Evolutionary conservation across 768 basidiomycete genomes (phyloP), one percentile per base, ranked within the genome.

Genomic region (Kwoniella sp.): DNA sequence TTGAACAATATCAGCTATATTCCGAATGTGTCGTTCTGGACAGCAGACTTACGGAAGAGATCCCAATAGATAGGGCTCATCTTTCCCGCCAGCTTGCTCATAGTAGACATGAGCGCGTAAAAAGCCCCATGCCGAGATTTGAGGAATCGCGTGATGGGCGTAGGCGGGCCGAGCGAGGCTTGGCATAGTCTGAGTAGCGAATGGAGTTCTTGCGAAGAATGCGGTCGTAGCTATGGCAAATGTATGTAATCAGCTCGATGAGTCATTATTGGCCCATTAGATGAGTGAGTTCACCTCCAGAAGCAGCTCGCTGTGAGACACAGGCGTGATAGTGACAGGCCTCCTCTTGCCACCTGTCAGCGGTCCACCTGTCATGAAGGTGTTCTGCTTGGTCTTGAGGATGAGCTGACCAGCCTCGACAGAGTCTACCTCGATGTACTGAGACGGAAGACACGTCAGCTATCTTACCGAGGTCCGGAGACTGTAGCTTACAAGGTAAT

Each of bases 161-260:
- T 70, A 4, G 58, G 66, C 13, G 58, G 57, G 17, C 51, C 37
- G 15, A 73, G 50, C 12, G 74, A 68, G 12, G 68, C 66, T 66
- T 76, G 75, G 50, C 77, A 78, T 3, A 78, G 66, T 15, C 30
- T 20, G 4, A 75, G 59, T 0, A 78, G 69, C 23, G 64, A 57
- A 22, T 68, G 52, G 0, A 78, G 66, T 51, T 78, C 77, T 25
- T 66, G 58, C 8, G 70, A 38, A 7, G 64, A 60, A 20, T 57
- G 66, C 4, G 77, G 77, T 55, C 77, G 77, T 26, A 78, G 73
- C 77, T 78, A 56, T 12, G n/a, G n/a, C n/a, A n/a, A n/a, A n/a
- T n/a, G n/a, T n/a, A n/a, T n/a, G n/a, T n/a, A n/a, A 22, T 50
- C 47, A 59, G 58, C 23, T 11, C 26, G 17, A 58, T 48, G 4